phyloP scores from a whole-genome alignment of 2,329 filamentous ascomycete genomes.

The Ceratocystis harringtonii region DNA sequence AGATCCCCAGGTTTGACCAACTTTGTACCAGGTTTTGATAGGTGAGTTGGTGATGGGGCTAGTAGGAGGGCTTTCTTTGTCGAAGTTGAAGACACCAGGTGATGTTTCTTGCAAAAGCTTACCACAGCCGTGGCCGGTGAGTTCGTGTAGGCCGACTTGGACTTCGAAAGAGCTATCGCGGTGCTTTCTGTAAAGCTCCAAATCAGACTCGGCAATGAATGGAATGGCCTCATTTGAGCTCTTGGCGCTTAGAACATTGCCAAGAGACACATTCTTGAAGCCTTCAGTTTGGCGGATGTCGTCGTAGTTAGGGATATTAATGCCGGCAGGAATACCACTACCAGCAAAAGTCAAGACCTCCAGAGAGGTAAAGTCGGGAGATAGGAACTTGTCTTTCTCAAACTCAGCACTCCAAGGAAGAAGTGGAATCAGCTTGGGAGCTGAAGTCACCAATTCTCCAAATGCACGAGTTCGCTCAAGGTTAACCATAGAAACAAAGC shows the following conservation, averaged over 20 bases:
- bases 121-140: conserved; percentile 75
- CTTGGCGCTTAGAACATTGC: conserved; percentile 84
- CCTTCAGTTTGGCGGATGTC: conserved; percentile 68
- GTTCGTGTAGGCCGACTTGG: conserved; percentile 86
- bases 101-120: conserved; percentile 85
- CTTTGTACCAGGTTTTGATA: conserved; percentile 79
- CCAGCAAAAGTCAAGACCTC: conserved; percentile 69
- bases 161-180: conserved; percentile 85
- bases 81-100: conserved; percentile 75
- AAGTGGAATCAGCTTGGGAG: conserved; percentile 70
- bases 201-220: conserved; percentile 67
- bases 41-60: conserved; percentile 64
- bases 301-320: conserved; percentile 58
- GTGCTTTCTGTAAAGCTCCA: conserved; percentile 65
- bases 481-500: conserved; percentile 49
- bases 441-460: conserved; percentile 65
- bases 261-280: conserved; percentile 87
- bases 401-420: conserved; percentile 80
- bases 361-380: conserved; percentile 87
- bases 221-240: conserved; percentile 84
- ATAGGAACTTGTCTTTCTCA: conserved; percentile 91
- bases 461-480: conserved; percentile 75
- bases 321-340: conserved; percentile 52
- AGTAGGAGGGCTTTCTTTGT: conserved; percentile 62
- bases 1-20: conserved; percentile 85